Evolutionary conservation across 192 early-diverging fungal species (phyloP).

Genomic region (Dispira parvispora): DNA sequence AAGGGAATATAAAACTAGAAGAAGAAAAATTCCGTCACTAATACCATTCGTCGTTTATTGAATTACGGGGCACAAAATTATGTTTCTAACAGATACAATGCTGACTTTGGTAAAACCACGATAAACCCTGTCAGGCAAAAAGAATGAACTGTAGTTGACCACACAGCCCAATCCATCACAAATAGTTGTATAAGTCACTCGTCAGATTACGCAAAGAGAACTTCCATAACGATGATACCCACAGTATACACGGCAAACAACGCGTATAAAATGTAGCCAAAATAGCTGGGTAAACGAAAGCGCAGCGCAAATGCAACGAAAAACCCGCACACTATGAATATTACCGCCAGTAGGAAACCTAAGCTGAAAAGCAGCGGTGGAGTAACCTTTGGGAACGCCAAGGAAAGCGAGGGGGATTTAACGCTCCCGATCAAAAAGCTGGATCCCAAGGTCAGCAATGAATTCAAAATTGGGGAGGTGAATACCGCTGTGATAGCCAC

Average conservation of each 20-base stretch:
- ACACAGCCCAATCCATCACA: too few relatives aligned
- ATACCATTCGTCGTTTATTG: too few relatives aligned
- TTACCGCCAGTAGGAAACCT: background rate
- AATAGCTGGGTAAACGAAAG: conserved; percentile 3
- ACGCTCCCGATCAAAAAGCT: background rate
- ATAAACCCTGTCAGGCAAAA: too few relatives aligned
- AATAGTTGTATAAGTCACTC: too few relatives aligned
- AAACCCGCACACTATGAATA: background rate
- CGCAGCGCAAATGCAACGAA: background rate
- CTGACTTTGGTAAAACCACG: too few relatives aligned
- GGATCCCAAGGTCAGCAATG: conserved; percentile 4
- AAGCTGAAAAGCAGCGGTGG: background rate
- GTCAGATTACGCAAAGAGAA: background rate
- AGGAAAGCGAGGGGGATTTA: background rate
- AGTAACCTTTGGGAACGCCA: background rate
- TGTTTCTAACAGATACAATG: too few relatives aligned
- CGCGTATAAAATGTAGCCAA: conserved; percentile 1
- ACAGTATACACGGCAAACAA: conserved; percentile 1
- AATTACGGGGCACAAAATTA: too few relatives aligned
- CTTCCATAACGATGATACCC: background rate
- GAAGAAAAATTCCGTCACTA: too few relatives aligned
- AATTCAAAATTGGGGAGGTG: conserved; percentile 6
- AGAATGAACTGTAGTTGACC: too few relatives aligned
- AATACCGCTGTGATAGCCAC: conserved; percentile 8
- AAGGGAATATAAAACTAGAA: too few relatives aligned